Evolutionary conservation across 495 filamentous ascomycete species (phyloP).

Genomic region (Bombardia bombarda): DNA sequence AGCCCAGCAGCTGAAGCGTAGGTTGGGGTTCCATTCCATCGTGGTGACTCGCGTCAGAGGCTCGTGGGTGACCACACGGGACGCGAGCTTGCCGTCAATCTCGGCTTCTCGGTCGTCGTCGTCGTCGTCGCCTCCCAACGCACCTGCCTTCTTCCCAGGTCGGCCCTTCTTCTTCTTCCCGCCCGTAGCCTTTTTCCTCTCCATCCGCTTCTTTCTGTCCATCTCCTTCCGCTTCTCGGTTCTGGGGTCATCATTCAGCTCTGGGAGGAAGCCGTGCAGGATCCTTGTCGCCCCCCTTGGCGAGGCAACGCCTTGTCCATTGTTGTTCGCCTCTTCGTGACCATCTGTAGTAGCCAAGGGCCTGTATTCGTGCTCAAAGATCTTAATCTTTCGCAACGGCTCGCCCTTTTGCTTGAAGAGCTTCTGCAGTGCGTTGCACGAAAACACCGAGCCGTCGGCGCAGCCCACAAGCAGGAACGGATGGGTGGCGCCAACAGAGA

Average conservation of each 20-base stretch:
- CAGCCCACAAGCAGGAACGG: constrained; percentile 36
- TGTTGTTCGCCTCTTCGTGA: neutral
- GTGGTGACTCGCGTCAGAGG: constrained; percentile 36
- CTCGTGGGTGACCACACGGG: constrained; percentile 33
- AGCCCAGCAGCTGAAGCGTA: constrained; percentile 42
- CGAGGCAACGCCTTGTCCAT: neutral
- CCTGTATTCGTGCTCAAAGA: constrained; percentile 40
- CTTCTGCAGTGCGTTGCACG: constrained; percentile 39
- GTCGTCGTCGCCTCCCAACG: constrained; percentile 17
- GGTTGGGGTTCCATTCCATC: constrained; percentile 40
- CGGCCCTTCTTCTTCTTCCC: constrained; percentile 46
- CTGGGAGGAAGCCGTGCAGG: constrained; percentile 34
- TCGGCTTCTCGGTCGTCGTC: constrained; percentile 17
- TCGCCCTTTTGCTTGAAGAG: constrained; percentile 35
- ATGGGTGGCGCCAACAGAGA: constrained; percentile 35
- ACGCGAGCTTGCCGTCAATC: constrained; percentile 22
- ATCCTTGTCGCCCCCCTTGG: constrained; percentile 29
- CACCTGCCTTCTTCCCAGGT: constrained; percentile 15
- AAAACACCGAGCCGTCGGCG: constrained; percentile 37
- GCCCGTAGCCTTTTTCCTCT: constrained; percentile 49
- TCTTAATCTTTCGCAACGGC: constrained; percentile 32
- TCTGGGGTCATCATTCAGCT: constrained; percentile 59
- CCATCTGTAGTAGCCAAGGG: constrained; percentile 5
- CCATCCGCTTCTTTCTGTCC: constrained; percentile 42
- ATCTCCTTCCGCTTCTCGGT: constrained; percentile 57